Base-by-base conservation (phyloP, 805 yeast genomes). In the Wickerhamomyces canadensis region DNA sequence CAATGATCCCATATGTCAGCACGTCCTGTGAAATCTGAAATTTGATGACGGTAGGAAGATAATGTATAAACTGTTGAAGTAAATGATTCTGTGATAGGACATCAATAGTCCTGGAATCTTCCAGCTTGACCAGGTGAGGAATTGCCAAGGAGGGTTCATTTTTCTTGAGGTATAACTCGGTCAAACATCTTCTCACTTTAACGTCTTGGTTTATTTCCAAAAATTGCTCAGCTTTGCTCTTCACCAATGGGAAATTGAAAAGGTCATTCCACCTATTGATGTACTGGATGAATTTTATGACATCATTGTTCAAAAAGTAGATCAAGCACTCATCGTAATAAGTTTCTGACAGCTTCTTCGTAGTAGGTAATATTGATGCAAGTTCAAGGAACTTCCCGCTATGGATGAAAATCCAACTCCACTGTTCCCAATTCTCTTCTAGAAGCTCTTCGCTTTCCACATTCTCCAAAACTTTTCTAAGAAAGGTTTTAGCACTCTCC, bases 81-180 rank as follows among this genome's bases (percentile, higher is more conserved):
- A 91, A 59, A 49, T 87, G 91, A 52, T 81, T 69, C 26, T 69
- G 64, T 10, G 78, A 64, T 34, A 88, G 62, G 37, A 86, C 73
- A 27, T 70, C 67, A 31, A 89, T 54, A 0, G 79, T 71, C 13
- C 70, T 49, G 0, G 65, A 53, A 53, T 84, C 88, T 43, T 70
- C 65, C 19, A 82, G 58, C 14, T 55, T 56, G 12, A 85, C 66
- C 46, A 85, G 63, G 52, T 82, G 88, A 0, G 67, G 67, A 7
- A 83, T 76, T 2, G 96, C 89, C 24, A 68, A 66, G 2, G 64
- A 61, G 3, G 82, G 82, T 30, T 80, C 80, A 23, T 73, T 71
- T 0, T 76, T 60, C 35, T 70, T 67, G 10, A 81, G 60, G 48
- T 81, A 81, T 9, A 87, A 49, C 10, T 70, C 61, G 21, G 79